Evolutionary conservation across 768 basidiomycete genomes (phyloP).

Genomic region (Tulasnella sp.): DNA sequence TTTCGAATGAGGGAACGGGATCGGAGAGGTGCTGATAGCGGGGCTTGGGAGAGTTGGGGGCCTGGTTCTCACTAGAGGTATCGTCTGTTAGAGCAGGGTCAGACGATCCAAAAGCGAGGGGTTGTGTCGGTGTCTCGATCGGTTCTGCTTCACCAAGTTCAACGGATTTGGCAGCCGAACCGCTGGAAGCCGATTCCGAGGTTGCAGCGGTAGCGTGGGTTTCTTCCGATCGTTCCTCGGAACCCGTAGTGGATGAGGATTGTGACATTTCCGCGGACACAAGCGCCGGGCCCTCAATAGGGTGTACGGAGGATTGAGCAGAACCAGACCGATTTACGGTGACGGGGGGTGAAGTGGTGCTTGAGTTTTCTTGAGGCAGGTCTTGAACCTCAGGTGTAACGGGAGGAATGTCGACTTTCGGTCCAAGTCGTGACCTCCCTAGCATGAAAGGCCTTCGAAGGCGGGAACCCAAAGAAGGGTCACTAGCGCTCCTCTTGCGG

Average conservation of each 20-base stretch:
- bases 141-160: not conserved
- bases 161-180: not conserved
- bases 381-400: not conserved
- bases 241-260: not conserved
- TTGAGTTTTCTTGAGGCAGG: not conserved
- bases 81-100: not conserved
- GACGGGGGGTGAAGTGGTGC: not conserved
- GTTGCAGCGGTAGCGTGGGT: not conserved
- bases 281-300: not conserved
- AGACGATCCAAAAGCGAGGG: not conserved
- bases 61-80: not conserved
- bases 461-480: not conserved
- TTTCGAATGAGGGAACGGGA: not conserved
- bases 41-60: not conserved
- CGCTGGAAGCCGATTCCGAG: not conserved
- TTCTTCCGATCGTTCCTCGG: not conserved
- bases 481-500: not conserved
- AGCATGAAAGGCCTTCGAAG: not conserved
- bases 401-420: not conserved
- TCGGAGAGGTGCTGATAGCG: not conserved
- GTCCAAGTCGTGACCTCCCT: not conserved
- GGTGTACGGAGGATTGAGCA: not conserved
- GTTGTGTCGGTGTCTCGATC: not conserved
- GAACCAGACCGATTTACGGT: not conserved
- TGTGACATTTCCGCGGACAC: not conserved